Conservation (phyloP, 495 filamentous ascomycete genomes). For the Amphirosellinia nigrospora region DNA sequence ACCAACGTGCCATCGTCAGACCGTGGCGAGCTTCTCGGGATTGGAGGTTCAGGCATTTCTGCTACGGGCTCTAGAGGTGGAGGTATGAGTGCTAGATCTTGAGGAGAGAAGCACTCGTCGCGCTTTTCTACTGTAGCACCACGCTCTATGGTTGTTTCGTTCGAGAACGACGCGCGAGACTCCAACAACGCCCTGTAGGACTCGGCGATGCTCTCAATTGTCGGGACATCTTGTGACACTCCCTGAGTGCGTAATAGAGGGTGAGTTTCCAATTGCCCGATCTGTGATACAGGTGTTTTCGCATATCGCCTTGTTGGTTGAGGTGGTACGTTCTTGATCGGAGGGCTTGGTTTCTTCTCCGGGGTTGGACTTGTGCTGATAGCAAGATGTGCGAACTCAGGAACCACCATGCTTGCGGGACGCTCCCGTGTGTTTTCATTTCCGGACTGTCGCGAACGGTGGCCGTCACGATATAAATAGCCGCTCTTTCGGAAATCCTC, state of each 20-base stretch:
- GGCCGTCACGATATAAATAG: slow-evolving; percentile 34
- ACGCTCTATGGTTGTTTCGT: slow-evolving; percentile 30
- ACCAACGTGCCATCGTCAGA: slow-evolving; percentile 55
- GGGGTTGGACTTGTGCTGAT: slow-evolving; percentile 30
- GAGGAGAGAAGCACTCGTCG: slow-evolving; percentile 9
- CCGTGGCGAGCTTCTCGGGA: slow-evolving; percentile 34
- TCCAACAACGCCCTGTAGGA: slow-evolving; percentile 52
- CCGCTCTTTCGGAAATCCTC: slow-evolving; percentile 44
- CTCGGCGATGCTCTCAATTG: slow-evolving; percentile 53
- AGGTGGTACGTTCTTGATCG: slow-evolving; percentile 29
- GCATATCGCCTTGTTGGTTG: slow-evolving; percentile 43
- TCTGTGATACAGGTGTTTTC: slow-evolving; percentile 52
- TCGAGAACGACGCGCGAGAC: slow-evolving; percentile 34
- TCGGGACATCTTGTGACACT: slow-evolving; percentile 37
- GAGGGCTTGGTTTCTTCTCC: slow-evolving; percentile 27
- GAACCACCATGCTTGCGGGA: slow-evolving; percentile 39
- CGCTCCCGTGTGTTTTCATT: slow-evolving; percentile 27
- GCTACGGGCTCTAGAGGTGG: slow-evolving; percentile 25
- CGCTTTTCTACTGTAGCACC: slow-evolving; percentile 22
- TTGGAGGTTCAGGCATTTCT: slow-evolving; percentile 26
- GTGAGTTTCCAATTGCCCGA: slow-evolving; percentile 47
- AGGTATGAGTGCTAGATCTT: slow-evolving; percentile 11
- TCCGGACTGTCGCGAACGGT: slow-evolving; percentile 18
- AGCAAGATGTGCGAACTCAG: slow-evolving; percentile 48
- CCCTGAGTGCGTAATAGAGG: slow-evolving; percentile 34